Evolutionary conservation across 768 basidiomycete species (phyloP).

Genomic region (Cyclocybe cylindracea): DNA sequence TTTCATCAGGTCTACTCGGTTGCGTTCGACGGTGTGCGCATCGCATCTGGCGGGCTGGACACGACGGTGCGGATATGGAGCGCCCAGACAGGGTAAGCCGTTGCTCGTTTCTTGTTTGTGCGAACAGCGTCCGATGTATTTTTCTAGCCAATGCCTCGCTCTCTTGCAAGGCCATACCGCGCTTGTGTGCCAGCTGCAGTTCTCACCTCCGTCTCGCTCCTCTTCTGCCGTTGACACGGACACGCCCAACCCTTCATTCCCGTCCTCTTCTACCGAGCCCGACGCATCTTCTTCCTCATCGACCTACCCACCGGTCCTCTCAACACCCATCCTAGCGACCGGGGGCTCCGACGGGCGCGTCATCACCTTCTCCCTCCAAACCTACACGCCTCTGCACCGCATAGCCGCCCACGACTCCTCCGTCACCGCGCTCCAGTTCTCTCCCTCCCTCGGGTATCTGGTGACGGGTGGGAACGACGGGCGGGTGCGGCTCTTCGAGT

Average conservation of each 20-base stretch:
- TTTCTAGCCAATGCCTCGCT: constrained; percentile 70
- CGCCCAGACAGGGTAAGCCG: constrained; percentile 73
- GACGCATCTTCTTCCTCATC: too few species aligned
- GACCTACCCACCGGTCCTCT: too few species aligned
- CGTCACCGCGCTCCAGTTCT: constrained; percentile 87
- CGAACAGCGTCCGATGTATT: not conserved
- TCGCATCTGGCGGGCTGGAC: constrained; percentile 89
- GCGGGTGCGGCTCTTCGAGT: constrained; percentile 73
- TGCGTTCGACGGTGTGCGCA: constrained; percentile 81
- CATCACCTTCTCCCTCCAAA: constrained; percentile 41
- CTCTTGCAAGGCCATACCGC: constrained; percentile 90
- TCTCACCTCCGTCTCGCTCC: constrained; percentile 44
- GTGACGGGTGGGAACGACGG: constrained; percentile 89
- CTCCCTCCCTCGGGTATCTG: constrained; percentile 61
- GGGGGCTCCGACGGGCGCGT: constrained; percentile 86
- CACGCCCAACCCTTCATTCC: too few species aligned
- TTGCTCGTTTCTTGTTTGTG: not conserved
- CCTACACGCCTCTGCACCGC: constrained; percentile 52
- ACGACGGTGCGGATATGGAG: constrained; percentile 95
- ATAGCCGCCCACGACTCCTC: constrained; percentile 89
- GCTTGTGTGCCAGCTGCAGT: constrained; percentile 88
- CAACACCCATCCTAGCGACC: constrained; percentile 57
- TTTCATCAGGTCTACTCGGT: constrained; percentile 89
- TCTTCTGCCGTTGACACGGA: too few species aligned
- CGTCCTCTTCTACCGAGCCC: too few species aligned